Base-by-base conservation (phyloP, 2,329 filamentous ascomycete species). In the Calonectria hawksworthii region DNA sequence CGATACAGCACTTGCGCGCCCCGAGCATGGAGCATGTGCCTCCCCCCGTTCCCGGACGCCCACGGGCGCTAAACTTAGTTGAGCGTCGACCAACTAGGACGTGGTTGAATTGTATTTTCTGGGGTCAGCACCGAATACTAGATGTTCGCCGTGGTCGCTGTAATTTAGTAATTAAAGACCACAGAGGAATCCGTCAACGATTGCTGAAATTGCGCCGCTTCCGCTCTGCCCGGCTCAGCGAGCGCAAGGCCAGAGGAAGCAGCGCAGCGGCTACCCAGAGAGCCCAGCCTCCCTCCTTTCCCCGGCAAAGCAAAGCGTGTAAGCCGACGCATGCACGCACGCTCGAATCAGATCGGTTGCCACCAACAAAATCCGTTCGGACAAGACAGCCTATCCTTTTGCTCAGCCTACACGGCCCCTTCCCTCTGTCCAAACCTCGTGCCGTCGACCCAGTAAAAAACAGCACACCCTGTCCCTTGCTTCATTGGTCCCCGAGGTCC, bases 1-100 rank as follows among this genome's bases (percentile, higher is more conserved):
- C 85, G 83, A 75, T 85, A 84, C 70, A 70, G 56, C 73, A 73
- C 74, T 75, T 85, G 83, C 71, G 66, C 38, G 68, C 71, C 73
- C 74, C 70, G 75, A 14, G 11, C 41, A 51, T 51, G 64, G 77
- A 14, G 11, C 41, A 51, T 51, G 64, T 54, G 56, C 66, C 68
- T 74, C 51, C 70, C 51, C 70, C 72, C 66, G 66, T 77, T 73
- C 65, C 68, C 66, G 72, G 44, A 68, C 73, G 63, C 36, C 65
- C 50, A 70, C 69, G 79, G 79, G 76, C 79, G 80, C 79, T 80
- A 80, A 77, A 71, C 56, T 77, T 76, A 80, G 74, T 75, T 52
- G 70, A 64, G 72, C 38, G 56, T 50, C 41, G 54, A 63, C 67
- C 67, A 70, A 64, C 44, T 54, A 64, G 65, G 65, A 44, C 26